phyloP scores from a whole-genome alignment of 2,329 filamentous ascomycete genomes.

The Sordariomycetes sp. region DNA sequence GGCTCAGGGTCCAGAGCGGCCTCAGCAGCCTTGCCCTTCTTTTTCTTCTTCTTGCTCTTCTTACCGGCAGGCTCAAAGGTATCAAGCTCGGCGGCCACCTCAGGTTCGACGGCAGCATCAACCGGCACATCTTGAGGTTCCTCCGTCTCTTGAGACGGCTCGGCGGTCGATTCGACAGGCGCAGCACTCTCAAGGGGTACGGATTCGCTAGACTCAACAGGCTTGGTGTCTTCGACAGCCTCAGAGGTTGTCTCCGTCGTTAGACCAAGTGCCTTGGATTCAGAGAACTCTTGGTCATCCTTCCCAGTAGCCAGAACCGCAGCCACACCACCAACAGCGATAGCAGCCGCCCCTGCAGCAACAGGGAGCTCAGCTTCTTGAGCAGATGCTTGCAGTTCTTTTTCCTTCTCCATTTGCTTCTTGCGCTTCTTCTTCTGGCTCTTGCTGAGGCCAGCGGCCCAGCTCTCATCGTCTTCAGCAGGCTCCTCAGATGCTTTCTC shows the following conservation, averaged over 20 bases:
- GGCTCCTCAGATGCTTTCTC: too few relatives aligned
- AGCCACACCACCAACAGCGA: too few relatives aligned
- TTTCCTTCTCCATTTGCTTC: background rate
- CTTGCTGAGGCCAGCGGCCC: slow-evolving; percentile 8
- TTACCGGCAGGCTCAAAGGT: slow-evolving; percentile 3
- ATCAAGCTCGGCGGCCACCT: slow-evolving; percentile 1
- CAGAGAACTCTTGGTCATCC: slow-evolving; percentile 8
- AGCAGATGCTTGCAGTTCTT: too few relatives aligned
- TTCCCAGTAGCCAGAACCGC: too few relatives aligned
- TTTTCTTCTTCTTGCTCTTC: slow-evolving; percentile 10
- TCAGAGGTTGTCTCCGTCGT: background rate
- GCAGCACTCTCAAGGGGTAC: background rate
- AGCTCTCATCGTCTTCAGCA: slow-evolving; percentile 1
- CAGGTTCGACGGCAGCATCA: slow-evolving; percentile 1
- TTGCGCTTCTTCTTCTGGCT: slow-evolving; percentile 10
- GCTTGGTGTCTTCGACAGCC: background rate
- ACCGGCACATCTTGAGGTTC: background rate
- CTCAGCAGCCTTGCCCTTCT: slow-evolving; percentile 2
- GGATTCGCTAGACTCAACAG: background rate
- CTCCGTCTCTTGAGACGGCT: background rate
- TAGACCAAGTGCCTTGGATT: too few relatives aligned
- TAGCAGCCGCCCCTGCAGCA: too few relatives aligned
- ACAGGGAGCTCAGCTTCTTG: too few relatives aligned
- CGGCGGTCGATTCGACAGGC: background rate
- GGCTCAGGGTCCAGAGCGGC: background rate